Evolutionary conservation across 2,329 filamentous ascomycete genomes (phyloP).

Genomic region (Aspergillus sp.): DNA sequence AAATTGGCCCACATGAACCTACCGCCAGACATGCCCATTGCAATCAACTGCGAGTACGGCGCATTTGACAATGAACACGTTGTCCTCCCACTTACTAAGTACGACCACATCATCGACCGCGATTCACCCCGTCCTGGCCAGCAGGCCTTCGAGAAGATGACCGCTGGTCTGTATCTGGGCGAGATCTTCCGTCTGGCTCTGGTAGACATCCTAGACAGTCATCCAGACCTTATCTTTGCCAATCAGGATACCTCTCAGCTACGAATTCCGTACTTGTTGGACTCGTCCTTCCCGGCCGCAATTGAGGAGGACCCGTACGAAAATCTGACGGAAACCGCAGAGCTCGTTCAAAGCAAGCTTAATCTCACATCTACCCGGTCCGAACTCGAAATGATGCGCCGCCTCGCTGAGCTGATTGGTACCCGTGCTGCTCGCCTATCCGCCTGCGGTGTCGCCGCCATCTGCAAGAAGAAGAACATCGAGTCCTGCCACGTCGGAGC

Average conservation of each 20-base stretch:
- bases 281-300: constrained; percentile 87
- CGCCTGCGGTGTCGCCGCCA: constrained; percentile 90
- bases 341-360: constrained; percentile 77
- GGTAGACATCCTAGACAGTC: constrained; percentile 79
- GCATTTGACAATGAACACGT: constrained; percentile 94
- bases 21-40: constrained; percentile 78
- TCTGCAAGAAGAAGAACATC: constrained; percentile 94
- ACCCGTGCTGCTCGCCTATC: constrained; percentile 91
- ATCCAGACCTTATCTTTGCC: constrained; percentile 73
- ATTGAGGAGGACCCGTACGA: constrained; percentile 97
- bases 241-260: constrained; percentile 78
- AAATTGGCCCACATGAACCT: constrained; percentile 93
- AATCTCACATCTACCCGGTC: constrained; percentile 67
- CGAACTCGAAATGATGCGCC: constrained; percentile 86
- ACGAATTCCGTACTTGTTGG: constrained; percentile 82
- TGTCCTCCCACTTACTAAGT: constrained; percentile 80
- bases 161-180: constrained; percentile 88
- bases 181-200: constrained; percentile 90
- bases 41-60: constrained; percentile 97
- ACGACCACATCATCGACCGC: constrained; percentile 84
- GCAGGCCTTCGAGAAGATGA: constrained; percentile 98
- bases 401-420: constrained; percentile 88
- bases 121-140: constrained; percentile 90
- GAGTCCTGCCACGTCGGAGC: constrained; percentile 89
- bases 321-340: constrained; percentile 85